A percentile compares a stretch with the other conserved stretches of the same genome.
These are phyloP conservation scores for Calonectria leucothoes DNA, from an alignment of 2,329 filamentous ascomycete genomes.

Conservation along the genomic window DNA sequence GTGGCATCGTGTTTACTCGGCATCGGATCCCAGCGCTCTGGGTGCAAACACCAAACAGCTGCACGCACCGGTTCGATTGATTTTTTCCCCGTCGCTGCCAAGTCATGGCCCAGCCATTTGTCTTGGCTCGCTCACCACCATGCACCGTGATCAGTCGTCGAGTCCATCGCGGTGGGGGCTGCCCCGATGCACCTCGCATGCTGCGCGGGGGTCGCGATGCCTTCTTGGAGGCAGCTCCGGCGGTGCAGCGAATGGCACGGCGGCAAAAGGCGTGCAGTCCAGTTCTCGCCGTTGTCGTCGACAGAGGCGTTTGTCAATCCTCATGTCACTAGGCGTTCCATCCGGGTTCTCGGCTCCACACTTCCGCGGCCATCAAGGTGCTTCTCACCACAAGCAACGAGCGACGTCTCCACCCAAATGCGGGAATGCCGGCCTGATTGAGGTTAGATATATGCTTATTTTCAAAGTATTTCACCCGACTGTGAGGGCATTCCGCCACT, in stretches of 20 bases:
- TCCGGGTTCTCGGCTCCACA: slow-evolving; percentile 39
- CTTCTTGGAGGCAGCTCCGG: background rate
- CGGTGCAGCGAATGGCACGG: slow-evolving; percentile 21
- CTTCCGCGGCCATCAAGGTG: slow-evolving; percentile 39
- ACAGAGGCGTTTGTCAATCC: background rate
- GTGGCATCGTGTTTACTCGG: background rate
- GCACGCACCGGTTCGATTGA: background rate
- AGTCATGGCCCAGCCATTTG: background rate
- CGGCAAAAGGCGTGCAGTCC: background rate
- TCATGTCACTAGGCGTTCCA: slow-evolving; percentile 26
- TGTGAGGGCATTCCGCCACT: background rate
- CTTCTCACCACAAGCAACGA: slow-evolving; percentile 17
- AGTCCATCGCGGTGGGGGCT: background rate
- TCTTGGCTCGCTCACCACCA: slow-evolving; percentile 1
- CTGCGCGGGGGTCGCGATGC: background rate
- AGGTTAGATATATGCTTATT: slow-evolving; percentile 44
- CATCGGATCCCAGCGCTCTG: slow-evolving; percentile 6
- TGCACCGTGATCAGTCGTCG: background rate
- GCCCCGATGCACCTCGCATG: background rate
- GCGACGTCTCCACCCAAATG: background rate
- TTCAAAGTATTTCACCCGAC: background rate
- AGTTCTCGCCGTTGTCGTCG: background rate
- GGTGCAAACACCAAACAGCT: background rate
- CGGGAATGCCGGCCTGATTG: slow-evolving; percentile 23
- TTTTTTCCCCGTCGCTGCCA: background rate